phyloP scores from a whole-genome alignment of 352 stramenopile species.

The Phytophthora cryptogea region DNA sequence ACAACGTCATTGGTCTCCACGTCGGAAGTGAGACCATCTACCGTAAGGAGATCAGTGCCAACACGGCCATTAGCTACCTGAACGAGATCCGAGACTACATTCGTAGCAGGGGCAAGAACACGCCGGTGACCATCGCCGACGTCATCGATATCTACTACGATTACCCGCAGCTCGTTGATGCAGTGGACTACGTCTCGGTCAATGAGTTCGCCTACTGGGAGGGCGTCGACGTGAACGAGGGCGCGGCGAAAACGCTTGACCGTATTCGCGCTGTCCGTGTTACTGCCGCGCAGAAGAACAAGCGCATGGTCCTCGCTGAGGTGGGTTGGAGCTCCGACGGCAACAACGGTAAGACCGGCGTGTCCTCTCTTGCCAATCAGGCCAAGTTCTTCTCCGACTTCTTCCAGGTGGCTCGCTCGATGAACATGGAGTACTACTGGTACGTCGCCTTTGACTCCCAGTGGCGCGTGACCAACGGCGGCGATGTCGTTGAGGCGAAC shows the following conservation, averaged over 20 bases:
- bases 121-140: conserved; percentile 72
- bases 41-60: conserved; percentile 53
- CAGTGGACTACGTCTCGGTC: conserved; percentile 68
- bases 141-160: conserved; percentile 70
- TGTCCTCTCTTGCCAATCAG: conserved; percentile 55
- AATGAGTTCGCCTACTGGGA: conserved; percentile 89
- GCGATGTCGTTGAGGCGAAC: conserved; percentile 58
- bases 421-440: conserved; percentile 74
- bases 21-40: conserved; percentile 78
- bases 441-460: conserved; percentile 71
- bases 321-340: conserved; percentile 69
- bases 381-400: conserved; percentile 77
- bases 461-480: conserved; percentile 54
- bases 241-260: conserved; percentile 49
- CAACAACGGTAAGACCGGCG: conserved; percentile 25
- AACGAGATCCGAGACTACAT: conserved; percentile 63
- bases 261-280: conserved; percentile 53
- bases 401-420: conserved; percentile 51
- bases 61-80: conserved; percentile 61
- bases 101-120: conserved; percentile 38
- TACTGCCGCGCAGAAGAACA: conserved; percentile 49
- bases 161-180: conserved; percentile 63
- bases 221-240: conserved; percentile 48
- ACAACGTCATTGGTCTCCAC: conserved; percentile 57
- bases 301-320: conserved; percentile 67